Evolutionary conservation across 371 early-diverging fungal species (phyloP).

Genomic region (Mortierella sp.): DNA sequence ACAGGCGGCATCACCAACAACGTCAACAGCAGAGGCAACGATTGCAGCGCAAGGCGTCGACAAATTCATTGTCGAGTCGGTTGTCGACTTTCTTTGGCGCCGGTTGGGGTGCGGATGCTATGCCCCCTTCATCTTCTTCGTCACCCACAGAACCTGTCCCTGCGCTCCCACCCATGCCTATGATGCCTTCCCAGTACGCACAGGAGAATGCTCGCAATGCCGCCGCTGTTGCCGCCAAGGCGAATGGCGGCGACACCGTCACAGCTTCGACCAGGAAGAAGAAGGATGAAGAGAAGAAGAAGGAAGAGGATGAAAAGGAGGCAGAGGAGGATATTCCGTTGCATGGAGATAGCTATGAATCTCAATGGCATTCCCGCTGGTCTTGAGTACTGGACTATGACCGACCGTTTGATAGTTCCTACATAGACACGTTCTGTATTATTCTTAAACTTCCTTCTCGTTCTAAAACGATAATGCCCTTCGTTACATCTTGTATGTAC

Average conservation of each 20-base stretch:
- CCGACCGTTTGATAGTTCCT: background rate
- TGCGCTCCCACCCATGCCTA: conserved; percentile 38
- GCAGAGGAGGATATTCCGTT: conserved; percentile 8
- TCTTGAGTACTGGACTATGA: conserved; percentile 5
- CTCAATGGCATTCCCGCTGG: conserved; percentile 52
- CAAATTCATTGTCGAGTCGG: conserved; percentile 45
- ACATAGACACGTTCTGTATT: background rate
- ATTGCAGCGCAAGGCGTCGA: conserved; percentile 31
- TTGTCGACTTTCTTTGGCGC: conserved; percentile 52
- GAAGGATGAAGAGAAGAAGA: conserved; percentile 14
- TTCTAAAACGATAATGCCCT: background rate
- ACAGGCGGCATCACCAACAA: conserved; percentile 52
- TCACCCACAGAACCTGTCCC: background rate
- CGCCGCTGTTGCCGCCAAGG: background rate
- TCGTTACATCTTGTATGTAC: background rate
- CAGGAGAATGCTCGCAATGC: conserved; percentile 10
- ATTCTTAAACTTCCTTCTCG: background rate
- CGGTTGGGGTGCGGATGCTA: conserved; percentile 38
- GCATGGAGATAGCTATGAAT: conserved; percentile 36
- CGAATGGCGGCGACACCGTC: background rate
- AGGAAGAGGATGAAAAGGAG: conserved; percentile 15
- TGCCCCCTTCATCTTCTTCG: conserved; percentile 16
- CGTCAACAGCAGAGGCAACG: conserved; percentile 31
- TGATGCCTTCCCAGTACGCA: conserved; percentile 46
- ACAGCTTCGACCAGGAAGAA: conserved; percentile 3